Percentiles rank a stretch among this genome's conserved stretches.
These are phyloP conservation scores for Primulina tabacum DNA, from an alignment of 257 asterid species.

Conservation along the genomic window DNA sequence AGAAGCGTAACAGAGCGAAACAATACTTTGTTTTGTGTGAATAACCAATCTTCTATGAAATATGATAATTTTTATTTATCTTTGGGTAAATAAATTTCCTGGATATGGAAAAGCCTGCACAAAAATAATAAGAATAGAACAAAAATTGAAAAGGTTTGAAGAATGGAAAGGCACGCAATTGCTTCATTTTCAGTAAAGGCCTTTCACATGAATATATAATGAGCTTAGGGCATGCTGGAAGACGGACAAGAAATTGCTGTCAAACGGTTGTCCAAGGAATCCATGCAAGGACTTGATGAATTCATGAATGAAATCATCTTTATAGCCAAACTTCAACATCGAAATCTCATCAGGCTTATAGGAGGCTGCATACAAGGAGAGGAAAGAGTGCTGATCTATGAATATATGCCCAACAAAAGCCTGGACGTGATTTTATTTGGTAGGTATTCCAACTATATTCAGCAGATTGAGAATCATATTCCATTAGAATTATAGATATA, in stretches of 20 bases:
- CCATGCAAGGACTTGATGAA: slow-evolving; percentile 37
- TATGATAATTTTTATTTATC: not conserved
- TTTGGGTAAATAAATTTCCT: not conserved
- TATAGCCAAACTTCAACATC: slow-evolving; percentile 40
- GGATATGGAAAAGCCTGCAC: not conserved
- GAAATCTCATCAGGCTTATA: slow-evolving; percentile 38
- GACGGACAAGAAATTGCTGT: slow-evolving; percentile 39
- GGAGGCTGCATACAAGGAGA: slow-evolving; percentile 36
- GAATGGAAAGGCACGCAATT: not conserved
- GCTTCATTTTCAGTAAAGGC: not conserved
- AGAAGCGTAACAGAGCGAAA: not conserved
- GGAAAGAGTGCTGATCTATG: slow-evolving; percentile 35
- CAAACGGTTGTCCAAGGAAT: slow-evolving; percentile 28
- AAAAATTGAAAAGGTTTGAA: not conserved
- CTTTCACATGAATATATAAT: not conserved
- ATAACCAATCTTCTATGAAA: not conserved
- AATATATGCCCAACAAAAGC: slow-evolving; percentile 41
- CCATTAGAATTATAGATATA: not conserved
- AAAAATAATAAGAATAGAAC: too few species aligned
- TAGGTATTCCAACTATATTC: not conserved
- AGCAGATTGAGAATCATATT: not conserved
- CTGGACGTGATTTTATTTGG: slow-evolving; percentile 36
- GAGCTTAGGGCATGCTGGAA: slow-evolving; percentile 21
- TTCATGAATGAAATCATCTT: slow-evolving; percentile 36
- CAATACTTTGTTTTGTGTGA: not conserved